Base-by-base conservation (phyloP, 371 early-diverging fungal species). In the Fennellomyces sp. region DNA sequence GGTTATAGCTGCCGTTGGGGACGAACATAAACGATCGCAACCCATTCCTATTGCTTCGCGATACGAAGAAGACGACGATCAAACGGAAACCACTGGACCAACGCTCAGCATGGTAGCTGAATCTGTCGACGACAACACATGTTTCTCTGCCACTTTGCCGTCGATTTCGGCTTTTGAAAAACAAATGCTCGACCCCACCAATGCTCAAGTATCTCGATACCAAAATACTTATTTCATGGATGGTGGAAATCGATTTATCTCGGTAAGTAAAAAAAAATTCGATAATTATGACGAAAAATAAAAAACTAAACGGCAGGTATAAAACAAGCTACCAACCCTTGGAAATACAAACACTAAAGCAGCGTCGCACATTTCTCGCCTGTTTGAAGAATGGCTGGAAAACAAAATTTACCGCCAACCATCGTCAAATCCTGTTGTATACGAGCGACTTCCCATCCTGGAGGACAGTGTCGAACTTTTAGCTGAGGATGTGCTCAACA, bases 171-270 rank as follows among this genome's bases (percentile, higher is more conserved):
- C 15, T 26, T 58, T 58, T 39, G 50, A 58, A 38, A 17, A 58
- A 2, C 31, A 58, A 58, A 58, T 58, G 58, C 6, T 29, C 1
- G 47, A 56, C 12, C 35, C 31, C 12, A 42, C 27, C 17, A 41
- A 48, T 28, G 35, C 58, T 29, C 58, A 41, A 45, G 31, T 47
- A 42, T 56, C 57, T 41, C 57, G 57, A 26, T 47, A 56, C 17
- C 63, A 60, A 36, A 69, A 66, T 45, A 73, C 70, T 5, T 73
- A 73, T 41, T 73, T 73, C 47, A 65, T 73, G 58, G 73, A 73
- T 54, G 73, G 73, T 23, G 69, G 67, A 10, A 60, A 62, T 30
- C 49, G 70, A 30, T 73, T 73, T 28, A 73, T 73, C 48, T 56
- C 57, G 57, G 57, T 56, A 56, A 26, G 17, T 19, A 50, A 10